A percentile compares a stretch with the other conserved stretches of the same genome.
phyloP scores from a whole-genome alignment of 768 basidiomycete species.

The Lentinula detonsa region DNA sequence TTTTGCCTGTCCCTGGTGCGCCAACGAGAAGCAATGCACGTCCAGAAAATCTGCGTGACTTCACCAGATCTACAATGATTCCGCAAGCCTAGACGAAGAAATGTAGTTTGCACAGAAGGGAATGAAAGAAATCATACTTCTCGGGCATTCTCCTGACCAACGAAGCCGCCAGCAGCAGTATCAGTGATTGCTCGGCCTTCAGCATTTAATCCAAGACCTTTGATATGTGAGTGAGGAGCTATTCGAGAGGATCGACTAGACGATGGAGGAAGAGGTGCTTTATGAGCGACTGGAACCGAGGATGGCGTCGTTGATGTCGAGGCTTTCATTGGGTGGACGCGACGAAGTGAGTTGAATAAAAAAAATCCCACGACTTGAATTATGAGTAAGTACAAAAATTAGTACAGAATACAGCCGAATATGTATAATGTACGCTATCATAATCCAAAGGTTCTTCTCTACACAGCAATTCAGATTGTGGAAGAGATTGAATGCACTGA shows the following conservation, averaged over 20 bases:
- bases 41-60: conserved; percentile 90
- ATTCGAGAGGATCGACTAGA: conserved; percentile 71
- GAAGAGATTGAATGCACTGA: neutral
- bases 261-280: conserved; percentile 65
- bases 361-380: neutral
- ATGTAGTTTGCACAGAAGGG: neutral
- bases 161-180: conserved; percentile 64
- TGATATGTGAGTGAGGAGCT: conserved; percentile 93
- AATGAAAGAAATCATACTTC: conserved; percentile 42
- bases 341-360: neutral
- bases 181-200: conserved; percentile 76
- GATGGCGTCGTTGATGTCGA: conserved; percentile 37
- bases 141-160: conserved; percentile 85
- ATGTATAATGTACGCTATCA: neutral
- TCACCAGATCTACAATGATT: conserved; percentile 83
- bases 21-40: conserved; percentile 89
- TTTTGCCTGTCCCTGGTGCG: conserved; percentile 97
- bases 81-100: conserved; percentile 70
- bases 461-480: neutral
- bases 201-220: conserved; percentile 83
- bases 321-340: conserved; percentile 22
- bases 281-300: conserved; percentile 60
- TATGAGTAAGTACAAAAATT: neutral
- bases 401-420: no score
- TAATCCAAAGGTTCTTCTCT: conserved; percentile 2